phyloP scores from a whole-genome alignment of 495 filamentous ascomycete species.

The Penicillium maclennaniae region DNA sequence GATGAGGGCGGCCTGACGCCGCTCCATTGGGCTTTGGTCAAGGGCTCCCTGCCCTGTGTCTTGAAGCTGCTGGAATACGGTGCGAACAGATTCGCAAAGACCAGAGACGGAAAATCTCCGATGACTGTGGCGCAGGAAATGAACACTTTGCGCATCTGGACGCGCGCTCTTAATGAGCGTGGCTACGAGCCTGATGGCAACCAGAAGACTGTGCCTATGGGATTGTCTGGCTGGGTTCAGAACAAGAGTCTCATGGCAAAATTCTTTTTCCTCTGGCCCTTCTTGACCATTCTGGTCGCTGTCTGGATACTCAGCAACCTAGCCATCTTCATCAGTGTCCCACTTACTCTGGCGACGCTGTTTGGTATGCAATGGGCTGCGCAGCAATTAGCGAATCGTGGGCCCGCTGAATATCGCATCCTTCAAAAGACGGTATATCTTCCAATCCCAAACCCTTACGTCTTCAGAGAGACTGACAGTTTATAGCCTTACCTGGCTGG shows the following conservation, averaged over 20 bases:
- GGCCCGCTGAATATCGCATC: conserved; percentile 78
- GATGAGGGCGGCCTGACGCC: conserved; percentile 92
- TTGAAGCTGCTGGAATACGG: conserved; percentile 93
- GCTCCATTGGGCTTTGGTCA: conserved; percentile 94
- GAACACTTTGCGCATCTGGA: conserved; percentile 78
- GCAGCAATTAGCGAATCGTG: conserved; percentile 71
- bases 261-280: conserved; percentile 90
- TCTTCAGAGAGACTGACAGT: background rate
- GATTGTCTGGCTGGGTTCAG: conserved; percentile 54
- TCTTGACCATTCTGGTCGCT: conserved; percentile 64
- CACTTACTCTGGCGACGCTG: conserved; percentile 58
- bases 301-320: conserved; percentile 70
- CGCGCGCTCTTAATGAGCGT: conserved; percentile 75
- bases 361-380: conserved; percentile 77
- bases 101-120: conserved; percentile 82
- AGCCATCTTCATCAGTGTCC: conserved; percentile 70
- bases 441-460: background rate
- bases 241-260: conserved; percentile 76
- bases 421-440: conserved; percentile 77
- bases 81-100: conserved; percentile 83
- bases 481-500: conserved; percentile 81
- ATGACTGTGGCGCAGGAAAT: conserved; percentile 81
- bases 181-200: conserved; percentile 80
- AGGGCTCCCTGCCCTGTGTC: conserved; percentile 79
- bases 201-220: conserved; percentile 52